Base-by-base conservation (phyloP, 495 filamentous ascomycete species). In the Aspergillus bertholletiae region DNA sequence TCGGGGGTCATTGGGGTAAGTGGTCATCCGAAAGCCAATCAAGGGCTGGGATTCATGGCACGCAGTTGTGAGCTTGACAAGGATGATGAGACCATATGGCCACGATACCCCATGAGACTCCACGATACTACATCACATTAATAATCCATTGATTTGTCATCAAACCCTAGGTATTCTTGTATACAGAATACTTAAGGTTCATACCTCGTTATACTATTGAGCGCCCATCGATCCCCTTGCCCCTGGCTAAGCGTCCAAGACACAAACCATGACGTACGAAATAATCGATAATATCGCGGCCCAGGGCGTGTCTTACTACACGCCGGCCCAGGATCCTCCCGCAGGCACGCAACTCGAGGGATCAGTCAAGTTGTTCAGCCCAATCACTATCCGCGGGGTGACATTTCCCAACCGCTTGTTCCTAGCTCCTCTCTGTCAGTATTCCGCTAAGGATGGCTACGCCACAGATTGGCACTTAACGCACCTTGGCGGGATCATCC, bases 371-470 rank as follows among this genome's bases (percentile, higher is more conserved):
- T 66, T 85, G 20, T 86, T 84, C 71, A 74, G 71, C 40, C 84
- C 83, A 1, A 55, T 87, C 52, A 80, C 64, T 53, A 80, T 89
- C 56, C 80, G 85, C 41, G 75, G 74, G 55, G 41, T 84, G 20
- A 80, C 74, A 2, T 69, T 89, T 13, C 81, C 81, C 55, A 89
- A 90, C 69, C 80, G 88, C 46, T 80, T 86, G 58, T 75, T 69
- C 34, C 71, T 77, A 23, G 37, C 59, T 8, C 63, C 64, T 27
- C 55, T 63, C 41, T 88, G 85, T 71, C 81, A 78, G 55, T 88
- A 88, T 65, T 82, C 76, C 22, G 23, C 46, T 18, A 79, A 82
- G 27, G 70, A 82, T 82, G 85, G 51, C 24, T 53, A 46, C 18
- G 41, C 28, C 24, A 53, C 15, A 5, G 51, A 53, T 26, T 54